Evolutionary conservation across 371 early-diverging fungal species (phyloP), one percentile per base, ranked within the genome.

Genomic region (Smittium mucronatum): DNA sequence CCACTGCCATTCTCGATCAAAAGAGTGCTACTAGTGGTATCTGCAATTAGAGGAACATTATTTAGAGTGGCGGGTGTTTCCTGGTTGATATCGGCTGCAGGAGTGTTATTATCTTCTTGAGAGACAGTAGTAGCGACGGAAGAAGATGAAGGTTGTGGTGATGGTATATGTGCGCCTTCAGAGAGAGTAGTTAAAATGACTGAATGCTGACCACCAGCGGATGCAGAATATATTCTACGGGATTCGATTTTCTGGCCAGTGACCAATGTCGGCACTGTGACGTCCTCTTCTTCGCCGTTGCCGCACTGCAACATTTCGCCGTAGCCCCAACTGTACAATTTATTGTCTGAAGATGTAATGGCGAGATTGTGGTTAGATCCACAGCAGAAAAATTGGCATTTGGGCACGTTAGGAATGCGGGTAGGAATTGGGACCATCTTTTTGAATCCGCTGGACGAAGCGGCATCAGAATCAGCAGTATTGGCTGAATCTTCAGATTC

Each of bases 351-450:
- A 17, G 68, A 67, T 2, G 86, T 81, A 25, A 92, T 64, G 2
- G 92, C 93, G 30, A 93, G 72, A 21, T 90, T 80, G 78, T 97
- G 97, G 78, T 97, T 94, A 66, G 86, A 81, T 28, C 99, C 99
- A 64, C 88, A 84, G 34, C 80, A 79, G 68, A 99, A 84, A 25
- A 82, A 75, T 16, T 76, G 75, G n/a, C 93, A 79, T 15, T 77
- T 67, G 0, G 80, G 73, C 16, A 86, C 69, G 2, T 69, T 74
- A 2, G 81, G 75, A 58, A 90, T 77, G n/a, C 67, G 64, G 31
- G 87, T 85, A 47, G 88, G 86, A 30, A 78, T 57, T 31, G 84
- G 79, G 69, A 88, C 82, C 28, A 85, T 86, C 63, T 81, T 82
- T 71, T 87, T 88, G 76, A 82, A 83, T 33, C 70, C 65, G 58